Percentiles rank a stretch among this genome's conserved stretches.
These are phyloP conservation scores for Cynanchum wilfordii DNA, from an alignment of 257 asterid genomes.

Conservation along the genomic window DNA sequence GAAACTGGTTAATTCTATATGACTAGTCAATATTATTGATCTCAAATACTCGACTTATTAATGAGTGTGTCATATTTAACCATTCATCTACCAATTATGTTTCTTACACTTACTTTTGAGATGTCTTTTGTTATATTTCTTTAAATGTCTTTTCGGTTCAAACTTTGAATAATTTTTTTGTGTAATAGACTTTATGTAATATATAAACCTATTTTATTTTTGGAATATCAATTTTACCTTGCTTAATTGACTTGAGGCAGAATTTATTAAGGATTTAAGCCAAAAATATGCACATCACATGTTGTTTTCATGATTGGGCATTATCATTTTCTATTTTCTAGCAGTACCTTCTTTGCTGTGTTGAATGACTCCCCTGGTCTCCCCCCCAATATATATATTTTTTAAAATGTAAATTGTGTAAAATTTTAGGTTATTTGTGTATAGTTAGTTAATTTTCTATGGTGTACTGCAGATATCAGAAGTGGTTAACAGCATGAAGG, in stretches of 20 bases:
- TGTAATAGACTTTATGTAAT: not conserved
- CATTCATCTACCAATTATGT: not conserved
- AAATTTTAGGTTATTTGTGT: not conserved
- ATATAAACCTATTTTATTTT: not conserved
- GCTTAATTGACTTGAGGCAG: not conserved
- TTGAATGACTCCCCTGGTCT: too few species aligned
- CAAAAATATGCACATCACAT: not conserved
- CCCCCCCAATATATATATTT: too few species aligned
- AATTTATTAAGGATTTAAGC: not conserved
- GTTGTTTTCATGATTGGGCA: not conserved
- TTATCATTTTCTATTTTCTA: not conserved
- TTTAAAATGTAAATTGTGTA: not conserved
- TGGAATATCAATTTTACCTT: not conserved
- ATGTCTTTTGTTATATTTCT: not conserved
- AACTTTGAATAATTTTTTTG: not conserved
- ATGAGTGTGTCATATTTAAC: not conserved
- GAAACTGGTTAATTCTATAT: not conserved
- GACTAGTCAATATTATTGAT: not conserved
- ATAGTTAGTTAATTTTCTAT: not conserved
- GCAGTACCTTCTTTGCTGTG: not conserved
- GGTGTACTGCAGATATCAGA: conserved; percentile 80
- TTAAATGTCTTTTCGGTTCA: not conserved
- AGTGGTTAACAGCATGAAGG: conserved; percentile 99
- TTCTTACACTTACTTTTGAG: not conserved
- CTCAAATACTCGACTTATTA: not conserved